Percentiles rank a stretch among this genome's conserved stretches.
Conservation (phyloP, 352 stramenopile species). For the Pythium myriotylum region DNA sequence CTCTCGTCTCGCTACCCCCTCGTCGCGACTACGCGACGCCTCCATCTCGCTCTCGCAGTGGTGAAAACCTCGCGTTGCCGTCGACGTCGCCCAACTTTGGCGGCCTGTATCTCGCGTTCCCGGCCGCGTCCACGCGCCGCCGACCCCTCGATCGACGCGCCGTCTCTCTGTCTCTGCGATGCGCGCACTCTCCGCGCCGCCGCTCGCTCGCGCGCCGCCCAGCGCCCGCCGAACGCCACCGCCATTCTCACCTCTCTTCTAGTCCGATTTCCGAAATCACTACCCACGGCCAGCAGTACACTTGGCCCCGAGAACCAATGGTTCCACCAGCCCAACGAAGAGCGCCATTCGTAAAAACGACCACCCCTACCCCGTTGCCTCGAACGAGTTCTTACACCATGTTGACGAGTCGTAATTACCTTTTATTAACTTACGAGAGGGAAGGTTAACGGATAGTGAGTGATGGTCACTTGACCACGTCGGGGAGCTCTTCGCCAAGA, state of each 20-base stretch:
- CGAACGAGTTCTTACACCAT: too few species aligned
- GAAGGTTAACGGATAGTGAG: too few species aligned
- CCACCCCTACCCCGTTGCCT: background rate
- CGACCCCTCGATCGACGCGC: background rate
- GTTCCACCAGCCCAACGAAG: slow-evolving; percentile 18
- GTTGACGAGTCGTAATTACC: too few species aligned
- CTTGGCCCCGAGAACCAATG: slow-evolving; percentile 38
- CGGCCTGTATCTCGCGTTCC: background rate
- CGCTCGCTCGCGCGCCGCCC: slow-evolving; percentile 4
- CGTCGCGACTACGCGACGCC: too few species aligned
- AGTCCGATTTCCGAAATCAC: slow-evolving; percentile 89
- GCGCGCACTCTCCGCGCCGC: background rate
- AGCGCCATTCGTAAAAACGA: too few species aligned
- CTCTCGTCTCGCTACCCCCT: too few species aligned
- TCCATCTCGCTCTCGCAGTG: too few species aligned
- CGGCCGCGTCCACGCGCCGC: background rate
- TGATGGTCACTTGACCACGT: too few species aligned
- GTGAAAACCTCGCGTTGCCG: too few species aligned
- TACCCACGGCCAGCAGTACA: slow-evolving; percentile 13
- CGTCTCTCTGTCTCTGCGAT: background rate
- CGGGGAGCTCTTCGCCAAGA: too few species aligned
- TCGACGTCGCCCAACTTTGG: background rate
- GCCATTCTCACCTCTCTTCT: slow-evolving; percentile 76
- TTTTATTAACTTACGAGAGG: too few species aligned
- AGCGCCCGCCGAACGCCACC: slow-evolving; percentile 3